Evolutionary conservation across 2,329 filamentous ascomycete species (phyloP), one percentile per base, ranked within the genome.

Genomic region (Thermoascus crustaceus): DNA sequence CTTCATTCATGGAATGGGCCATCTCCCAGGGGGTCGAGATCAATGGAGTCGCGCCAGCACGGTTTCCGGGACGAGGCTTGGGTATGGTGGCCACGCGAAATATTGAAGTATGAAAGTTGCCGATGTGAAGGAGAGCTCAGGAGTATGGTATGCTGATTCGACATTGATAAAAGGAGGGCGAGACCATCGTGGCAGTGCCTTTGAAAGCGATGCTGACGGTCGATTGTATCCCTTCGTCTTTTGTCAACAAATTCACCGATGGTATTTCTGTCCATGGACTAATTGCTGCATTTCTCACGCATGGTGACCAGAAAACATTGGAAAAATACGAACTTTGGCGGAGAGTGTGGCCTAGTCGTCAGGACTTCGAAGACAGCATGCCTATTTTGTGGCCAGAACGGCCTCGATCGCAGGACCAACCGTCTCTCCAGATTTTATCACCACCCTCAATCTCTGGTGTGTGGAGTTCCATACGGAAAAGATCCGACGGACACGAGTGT

Each of bases 11-110:
- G 2, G 51, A 69, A 40, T 94, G 86, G 84, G 80, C 82, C 2
- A 55, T 68, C 27, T 59, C 63, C 1, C 71, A 76, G 38, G 83
- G 82, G 9, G 72, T 93, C 18, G 60, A 71, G 22, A 73, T 86
- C 45, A 70, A 80, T 48, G 79, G 78, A 18, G 76, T 93, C 31
- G 66, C 67, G 2, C 79, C 85, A 4, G 71, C 76, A 25, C 67
- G 67, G 24, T 78, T 94, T 10, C 74, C 79, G 4, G 82, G 79
- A 2, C 72, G 82, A 36, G 87, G 87, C 18, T 73, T 91, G 35
- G 87, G 88, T 30, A 78, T 94, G 38, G 71, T 88, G 33, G 81
- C 85, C 4, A 79, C 75, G 8, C 71, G 73, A 18, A 63, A 72
- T 9, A 71, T 91, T 41, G 65, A 81, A 63, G 83, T 84, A 63